Evolutionary conservation across 2,329 filamentous ascomycete species (phyloP).

Genomic region (Bipolaris zeicola): DNA sequence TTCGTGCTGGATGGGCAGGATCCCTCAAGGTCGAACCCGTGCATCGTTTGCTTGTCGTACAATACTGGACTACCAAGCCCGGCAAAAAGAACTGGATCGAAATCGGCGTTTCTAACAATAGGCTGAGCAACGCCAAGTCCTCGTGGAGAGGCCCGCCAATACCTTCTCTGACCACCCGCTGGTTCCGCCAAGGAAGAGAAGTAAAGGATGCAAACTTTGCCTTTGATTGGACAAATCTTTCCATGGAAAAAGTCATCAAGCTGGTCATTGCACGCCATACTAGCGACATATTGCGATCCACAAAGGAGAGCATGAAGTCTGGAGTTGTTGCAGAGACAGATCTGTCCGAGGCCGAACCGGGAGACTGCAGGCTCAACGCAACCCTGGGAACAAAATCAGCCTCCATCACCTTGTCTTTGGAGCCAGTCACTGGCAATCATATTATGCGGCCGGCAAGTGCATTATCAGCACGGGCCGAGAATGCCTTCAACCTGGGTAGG

Average conservation of each 20-base stretch:
- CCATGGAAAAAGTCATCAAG: constrained; percentile 74
- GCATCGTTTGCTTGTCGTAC: constrained; percentile 80
- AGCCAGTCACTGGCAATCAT: constrained; percentile 78
- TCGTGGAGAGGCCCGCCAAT: constrained; percentile 44
- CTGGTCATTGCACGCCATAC: constrained; percentile 77
- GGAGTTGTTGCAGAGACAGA: constrained; percentile 64
- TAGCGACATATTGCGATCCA: constrained; percentile 69
- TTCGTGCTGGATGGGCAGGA: constrained; percentile 75
- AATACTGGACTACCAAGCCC: constrained; percentile 82
- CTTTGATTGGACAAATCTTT: constrained; percentile 71
- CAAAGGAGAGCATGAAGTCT: constrained; percentile 62
- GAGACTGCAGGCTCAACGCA: constrained; percentile 69
- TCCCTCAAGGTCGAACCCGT: constrained; percentile 78
- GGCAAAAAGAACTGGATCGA: constrained; percentile 89
- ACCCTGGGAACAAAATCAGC: constrained; percentile 69
- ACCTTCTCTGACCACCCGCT: constrained; percentile 65
- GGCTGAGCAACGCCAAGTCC: constrained; percentile 40
- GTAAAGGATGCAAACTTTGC: constrained; percentile 70
- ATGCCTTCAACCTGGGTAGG: constrained; percentile 65
- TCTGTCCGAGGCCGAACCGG: constrained; percentile 66
- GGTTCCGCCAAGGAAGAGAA: constrained; percentile 84
- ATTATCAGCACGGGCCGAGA: constrained; percentile 60
- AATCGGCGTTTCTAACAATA: constrained; percentile 76
- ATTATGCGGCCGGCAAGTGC: constrained; percentile 65
- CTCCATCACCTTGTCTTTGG: constrained; percentile 67